Conservation (phyloP, 139 green algal species). For the Cymbomonas tetramitiformis region DNA sequence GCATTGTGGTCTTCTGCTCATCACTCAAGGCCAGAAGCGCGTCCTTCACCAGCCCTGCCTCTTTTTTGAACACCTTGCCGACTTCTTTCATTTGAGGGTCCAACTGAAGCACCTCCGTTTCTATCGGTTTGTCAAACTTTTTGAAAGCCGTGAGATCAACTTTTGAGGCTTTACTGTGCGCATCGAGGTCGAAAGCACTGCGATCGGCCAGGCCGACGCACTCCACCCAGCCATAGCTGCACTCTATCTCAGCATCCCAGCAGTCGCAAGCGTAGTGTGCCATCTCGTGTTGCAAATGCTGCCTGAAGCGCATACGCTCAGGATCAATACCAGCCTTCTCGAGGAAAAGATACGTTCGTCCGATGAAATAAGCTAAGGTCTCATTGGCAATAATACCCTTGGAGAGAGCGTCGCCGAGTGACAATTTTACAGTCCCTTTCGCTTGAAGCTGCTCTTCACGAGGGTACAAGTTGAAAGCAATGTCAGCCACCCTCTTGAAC, state of each 20-base stretch:
- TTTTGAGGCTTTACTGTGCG: slow-evolving; percentile 47
- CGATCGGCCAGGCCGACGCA: slow-evolving; percentile 91
- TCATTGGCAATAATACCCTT: slow-evolving; percentile 89
- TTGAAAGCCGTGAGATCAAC: slow-evolving; percentile 66
- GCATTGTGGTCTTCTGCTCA: slow-evolving; percentile 39
- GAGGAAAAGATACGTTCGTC: slow-evolving; percentile 87
- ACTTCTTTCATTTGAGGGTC: slow-evolving; percentile 70
- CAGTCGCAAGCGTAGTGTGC: slow-evolving; percentile 82
- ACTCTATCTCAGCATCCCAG: slow-evolving; percentile 94
- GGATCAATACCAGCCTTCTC: slow-evolving; percentile 62
- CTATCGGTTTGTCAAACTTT: slow-evolving; percentile 58
- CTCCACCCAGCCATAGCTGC: slow-evolving; percentile 92
- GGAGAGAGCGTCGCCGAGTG: slow-evolving; percentile 64
- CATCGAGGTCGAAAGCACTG: slow-evolving; percentile 78
- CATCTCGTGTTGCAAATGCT: slow-evolving; percentile 92
- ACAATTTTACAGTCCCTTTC: slow-evolving; percentile 75
- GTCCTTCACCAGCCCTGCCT: slow-evolving; percentile 55
- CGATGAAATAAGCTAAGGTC: slow-evolving; percentile 98
- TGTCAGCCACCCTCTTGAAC: slow-evolving; percentile 60
- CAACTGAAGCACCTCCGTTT: slow-evolving; percentile 53
- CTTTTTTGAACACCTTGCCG: slow-evolving; percentile 73
- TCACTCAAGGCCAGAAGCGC: slow-evolving; percentile 39
- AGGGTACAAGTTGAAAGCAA: slow-evolving; percentile 78
- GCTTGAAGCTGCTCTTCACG: slow-evolving; percentile 68
- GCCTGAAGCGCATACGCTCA: slow-evolving; percentile 73